Evolutionary conservation across 2,329 filamentous ascomycete species (phyloP), one percentile per base, ranked within the genome.

Genomic region (Curvularia sp.): DNA sequence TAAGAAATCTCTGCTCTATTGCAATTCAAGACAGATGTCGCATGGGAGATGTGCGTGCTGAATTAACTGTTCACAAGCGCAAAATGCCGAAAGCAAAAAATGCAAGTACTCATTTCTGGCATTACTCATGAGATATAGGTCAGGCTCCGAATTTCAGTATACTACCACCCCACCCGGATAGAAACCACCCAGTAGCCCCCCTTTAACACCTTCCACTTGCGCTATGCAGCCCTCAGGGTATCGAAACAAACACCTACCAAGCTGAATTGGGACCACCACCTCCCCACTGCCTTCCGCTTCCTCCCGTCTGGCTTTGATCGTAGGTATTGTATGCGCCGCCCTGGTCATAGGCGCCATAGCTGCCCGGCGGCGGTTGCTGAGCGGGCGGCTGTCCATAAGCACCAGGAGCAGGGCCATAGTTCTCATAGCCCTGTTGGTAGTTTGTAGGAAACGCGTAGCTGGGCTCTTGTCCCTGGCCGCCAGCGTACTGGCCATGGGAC

Each of bases 351-450:
- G 53, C 49, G 12, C 65, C 60, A 59, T 72, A 72, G 2, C 64
- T 63, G 21, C 67, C 65, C 48, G 39, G 21, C 10, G 48, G 46
- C 1, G 59, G 64, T 13, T 66, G 65, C 39, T 61, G 59, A 18
- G 56, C 62, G 12, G 55, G 57, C 25, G 57, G 64, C 39, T 66
- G 59, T 25, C 59, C 53, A 57, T 71, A 69, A 12, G 59, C 64
- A 30, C 61, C 63, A 1, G 61, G 53, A 18, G 52, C 32, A 18
- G 53, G 39, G 7, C 47, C 55, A 52, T 73, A 71, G 21, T 67
- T 69, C 63, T 77, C 74, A 50, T 74, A 76, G 0, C 74, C 74
- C 53, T 77, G 74, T 59, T 77, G 74, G 61, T 76, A 77, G 15
- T 69, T 68, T 36, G 73, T 76, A 2, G 73, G 74, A 15, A 76